Evolutionary conservation across 2,329 filamentous ascomycete genomes (phyloP).

Genomic region (Pezicula rhizophila): DNA sequence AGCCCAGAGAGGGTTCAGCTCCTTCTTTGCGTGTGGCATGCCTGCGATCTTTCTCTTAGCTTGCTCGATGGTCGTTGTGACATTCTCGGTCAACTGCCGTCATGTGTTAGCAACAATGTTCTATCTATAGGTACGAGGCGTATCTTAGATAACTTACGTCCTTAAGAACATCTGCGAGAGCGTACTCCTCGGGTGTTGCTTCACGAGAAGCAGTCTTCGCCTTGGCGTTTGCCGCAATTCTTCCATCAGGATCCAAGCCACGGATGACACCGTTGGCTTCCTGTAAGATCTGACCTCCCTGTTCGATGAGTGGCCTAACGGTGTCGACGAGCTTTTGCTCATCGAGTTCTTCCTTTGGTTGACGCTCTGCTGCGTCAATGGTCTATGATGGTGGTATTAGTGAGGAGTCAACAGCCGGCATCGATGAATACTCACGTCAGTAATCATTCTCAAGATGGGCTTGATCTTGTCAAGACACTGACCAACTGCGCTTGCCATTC

Average conservation of each 20-base stretch:
- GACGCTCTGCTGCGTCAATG: slow-evolving; percentile 74
- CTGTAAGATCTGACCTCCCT: slow-evolving; percentile 73
- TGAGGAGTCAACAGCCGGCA: slow-evolving; percentile 16
- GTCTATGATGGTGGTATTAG: slow-evolving; percentile 39
- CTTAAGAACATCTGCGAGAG: slow-evolving; percentile 78
- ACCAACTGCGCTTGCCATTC: slow-evolving; percentile 67
- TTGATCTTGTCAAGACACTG: slow-evolving; percentile 78
- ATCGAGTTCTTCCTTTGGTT: slow-evolving; percentile 79
- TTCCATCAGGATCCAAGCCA: slow-evolving; percentile 81
- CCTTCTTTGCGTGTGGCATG: slow-evolving; percentile 93
- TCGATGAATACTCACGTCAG: slow-evolving; percentile 48
- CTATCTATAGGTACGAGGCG: too few relatives aligned
- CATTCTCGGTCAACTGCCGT: slow-evolving; percentile 62
- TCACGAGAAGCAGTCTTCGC: slow-evolving; percentile 69
- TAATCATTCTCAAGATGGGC: slow-evolving; percentile 82
- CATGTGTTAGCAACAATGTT: background rate
- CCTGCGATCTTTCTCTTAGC: slow-evolving; percentile 83
- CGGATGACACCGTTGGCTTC: slow-evolving; percentile 85
- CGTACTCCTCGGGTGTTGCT: slow-evolving; percentile 76
- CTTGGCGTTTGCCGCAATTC: slow-evolving; percentile 80
- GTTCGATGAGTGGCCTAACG: slow-evolving; percentile 83
- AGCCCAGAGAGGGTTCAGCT: slow-evolving; percentile 84
- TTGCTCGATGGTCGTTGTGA: slow-evolving; percentile 78
- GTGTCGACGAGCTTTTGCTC: slow-evolving; percentile 83
- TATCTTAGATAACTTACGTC: slow-evolving; percentile 39